Base-by-base conservation (phyloP, 2,329 filamentous ascomycete genomes). In the Calonectria pseudoreteaudii region DNA sequence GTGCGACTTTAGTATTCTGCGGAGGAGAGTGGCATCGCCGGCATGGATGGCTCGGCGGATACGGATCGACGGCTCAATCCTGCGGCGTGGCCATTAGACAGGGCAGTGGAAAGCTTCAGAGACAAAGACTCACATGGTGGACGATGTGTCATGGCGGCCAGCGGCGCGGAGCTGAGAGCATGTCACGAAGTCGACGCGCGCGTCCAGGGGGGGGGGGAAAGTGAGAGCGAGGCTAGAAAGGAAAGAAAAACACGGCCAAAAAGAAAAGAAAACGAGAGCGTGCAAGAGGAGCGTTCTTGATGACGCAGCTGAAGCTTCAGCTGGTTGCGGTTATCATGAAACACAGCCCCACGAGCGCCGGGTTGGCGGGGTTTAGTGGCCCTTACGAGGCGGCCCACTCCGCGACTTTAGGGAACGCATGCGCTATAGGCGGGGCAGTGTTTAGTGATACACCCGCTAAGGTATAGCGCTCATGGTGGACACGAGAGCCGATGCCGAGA, bases 21-120 rank as follows among this genome's bases (percentile, higher is more conserved):
- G 86, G 78, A 95, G 93, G 76, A 98, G 93, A 70, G 91, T 86
- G 67, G 87, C 85, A 84, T 96, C 93, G 83, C 94, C 92, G 80
- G 92, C 90, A 82, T 93, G 90, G 83, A 98, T 96, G 74, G 95
- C 95, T 79, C 95, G 93, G 77, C 95, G 93, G 56, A 97, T 88
- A 80, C 95, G 94, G 83, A 93, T 91, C 71, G 93, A 90, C 72
- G 94, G 90, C 76, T 95, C 93, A 85, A 96, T 95, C 93, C 92
- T 95, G 75, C 8, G 53, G 18, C 28, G 64, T 23, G 23, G 5
- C 47, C 44, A 70, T 53, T 56, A 58, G 16, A 44, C 23, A 62
- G n/a, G 23, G 38, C 16, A 11, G 20, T 50, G 7, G 49, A 26
- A 62, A 20, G 16, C 30, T 38, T 38, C 10, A 34, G 14, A 60